These are phyloP conservation scores for Penicillium sp. DNA, from an alignment of 2,329 filamentous ascomycete genomes.

Conservation along the genomic window DNA sequence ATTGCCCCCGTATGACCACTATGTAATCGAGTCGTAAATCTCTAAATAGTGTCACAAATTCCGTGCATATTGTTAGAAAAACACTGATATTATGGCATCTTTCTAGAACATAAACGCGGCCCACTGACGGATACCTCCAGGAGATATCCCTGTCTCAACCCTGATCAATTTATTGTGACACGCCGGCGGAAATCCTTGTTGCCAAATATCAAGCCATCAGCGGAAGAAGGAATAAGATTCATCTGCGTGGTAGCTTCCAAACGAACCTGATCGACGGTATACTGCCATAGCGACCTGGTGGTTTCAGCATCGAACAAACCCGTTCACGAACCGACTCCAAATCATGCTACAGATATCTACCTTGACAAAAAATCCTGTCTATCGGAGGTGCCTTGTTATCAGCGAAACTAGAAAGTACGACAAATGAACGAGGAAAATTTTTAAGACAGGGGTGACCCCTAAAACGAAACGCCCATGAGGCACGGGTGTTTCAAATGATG, in stretches of 20 bases:
- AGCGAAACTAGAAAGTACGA: not conserved
- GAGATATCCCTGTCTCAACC: not conserved
- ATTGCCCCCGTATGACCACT: not conserved
- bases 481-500: not conserved
- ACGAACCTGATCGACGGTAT: not conserved
- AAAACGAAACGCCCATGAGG: not conserved
- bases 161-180: not conserved
- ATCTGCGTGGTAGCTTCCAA: not conserved
- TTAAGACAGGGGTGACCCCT: not conserved
- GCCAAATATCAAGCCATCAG: not conserved
- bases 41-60: not conserved
- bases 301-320: not conserved
- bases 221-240: not conserved
- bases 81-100: not conserved
- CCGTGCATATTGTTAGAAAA: not conserved
- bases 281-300: not conserved
- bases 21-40: not conserved
- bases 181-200: not conserved
- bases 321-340: not conserved
- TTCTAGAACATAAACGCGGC: not conserved
- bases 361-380: not conserved
- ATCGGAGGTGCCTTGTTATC: no score
- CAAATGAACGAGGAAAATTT: no score
- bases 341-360: not conserved
- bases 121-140: not conserved